phyloP scores from a whole-genome alignment of 1,139 yeast genomes.

The Zygoascus meyerae region DNA sequence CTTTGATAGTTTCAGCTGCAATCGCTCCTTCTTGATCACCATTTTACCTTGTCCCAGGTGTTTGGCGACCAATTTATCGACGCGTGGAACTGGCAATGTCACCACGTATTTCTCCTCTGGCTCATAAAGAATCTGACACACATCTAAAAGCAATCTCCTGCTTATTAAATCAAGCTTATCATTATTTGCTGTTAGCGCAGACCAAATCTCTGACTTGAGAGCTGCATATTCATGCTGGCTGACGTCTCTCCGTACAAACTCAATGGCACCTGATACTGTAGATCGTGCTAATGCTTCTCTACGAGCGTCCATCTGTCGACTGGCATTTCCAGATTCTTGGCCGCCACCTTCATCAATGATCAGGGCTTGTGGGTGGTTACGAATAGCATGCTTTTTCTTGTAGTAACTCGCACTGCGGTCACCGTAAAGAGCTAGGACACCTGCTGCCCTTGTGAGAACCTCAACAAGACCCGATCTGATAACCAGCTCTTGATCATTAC shows the following conservation, averaged over 20 bases:
- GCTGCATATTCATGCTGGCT: conserved; percentile 49
- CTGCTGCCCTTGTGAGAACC: conserved; percentile 48
- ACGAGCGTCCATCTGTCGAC: conserved; percentile 33
- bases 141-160: conserved; percentile 57
- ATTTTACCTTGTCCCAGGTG: conserved; percentile 45
- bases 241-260: conserved; percentile 59
- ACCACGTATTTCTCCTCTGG: conserved; percentile 60
- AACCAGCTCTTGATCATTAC: conserved; percentile 51
- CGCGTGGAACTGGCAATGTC: conserved; percentile 59
- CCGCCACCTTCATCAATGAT: conserved; percentile 12
- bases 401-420: conserved; percentile 20
- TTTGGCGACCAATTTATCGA: conserved; percentile 58
- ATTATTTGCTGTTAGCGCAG: conserved; percentile 43
- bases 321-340: conserved; percentile 15
- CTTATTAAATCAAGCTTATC: conserved; percentile 50
- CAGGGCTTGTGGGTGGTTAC: conserved; percentile 13
- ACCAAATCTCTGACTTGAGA: conserved; percentile 60
- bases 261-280: conserved; percentile 59
- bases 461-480: conserved; percentile 48
- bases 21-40: conserved; percentile 23
- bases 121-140: conserved; percentile 60
- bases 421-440: conserved; percentile 67
- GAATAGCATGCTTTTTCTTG: conserved; percentile 27
- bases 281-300: conserved; percentile 37
- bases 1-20: conserved; percentile 7